Evolutionary conservation across 345 rosid genomes (phyloP), one percentile per base, ranked within the genome.

Genomic region (Hibiscus tridactylites): DNA sequence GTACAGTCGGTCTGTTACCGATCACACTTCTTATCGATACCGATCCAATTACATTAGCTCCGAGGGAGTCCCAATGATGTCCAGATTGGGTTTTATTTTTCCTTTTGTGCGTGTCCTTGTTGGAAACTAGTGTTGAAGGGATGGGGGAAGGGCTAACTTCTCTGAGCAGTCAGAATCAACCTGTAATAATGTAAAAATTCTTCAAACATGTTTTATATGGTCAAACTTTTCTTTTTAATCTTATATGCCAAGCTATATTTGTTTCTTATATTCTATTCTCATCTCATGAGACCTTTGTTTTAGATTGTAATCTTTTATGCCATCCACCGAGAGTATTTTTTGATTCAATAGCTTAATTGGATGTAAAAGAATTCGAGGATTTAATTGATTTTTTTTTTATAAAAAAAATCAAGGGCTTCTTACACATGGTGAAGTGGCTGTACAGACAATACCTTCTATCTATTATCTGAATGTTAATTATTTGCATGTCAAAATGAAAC

Each of bases 1-100:
- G 83, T 82, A 82, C 82, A 78, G 69, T 11, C 10, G 59, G 44
- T 8, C 17, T 9, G 19, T 31, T 6, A 52, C 53, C 19, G 33
- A 59, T 9, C 52, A 59, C 53, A 65, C 53, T 35, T 16, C 54
- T 58, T n/a, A 63, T 74, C 39, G 50, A 26, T 66, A 49, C 13
- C 58, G 44, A 0, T 35, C 37, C 37, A 35, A 35, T 5, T 35
- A 35, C 37, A 35, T 35, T 35, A 35, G 37, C 37, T 65, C 61
- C 3, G 16, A 39, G 26, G 73, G 50, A 70, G 26, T 70, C 63
- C 63, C 6, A 16, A 54, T 56, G 73, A 11, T 70, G 63, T 21
- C 13, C 33, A 15, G 0, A 3, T 65, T 5, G 9, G 8, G 24
- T 21, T 21, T 21, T 21, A 21, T 21, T 21, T 21, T 21, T 21